Evolutionary conservation across 164 flowering plant species (phyloP).

Genomic region (Piper longum): DNA sequence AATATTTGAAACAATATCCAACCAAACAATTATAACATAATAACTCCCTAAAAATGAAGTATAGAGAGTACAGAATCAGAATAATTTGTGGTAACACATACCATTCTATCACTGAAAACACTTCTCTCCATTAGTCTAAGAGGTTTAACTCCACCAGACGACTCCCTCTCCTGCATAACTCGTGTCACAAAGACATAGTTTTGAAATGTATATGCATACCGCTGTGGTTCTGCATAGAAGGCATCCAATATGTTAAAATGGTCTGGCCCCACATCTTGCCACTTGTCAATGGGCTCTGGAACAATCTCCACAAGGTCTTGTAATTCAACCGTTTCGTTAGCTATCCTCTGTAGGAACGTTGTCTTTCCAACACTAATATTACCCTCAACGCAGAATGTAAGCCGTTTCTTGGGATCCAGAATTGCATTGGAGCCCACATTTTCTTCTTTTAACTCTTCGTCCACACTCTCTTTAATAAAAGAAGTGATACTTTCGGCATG

Average conservation of each 20-base stretch:
- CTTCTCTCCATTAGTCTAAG: constrained; percentile 97
- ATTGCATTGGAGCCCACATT: constrained; percentile 26
- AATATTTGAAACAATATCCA: no score
- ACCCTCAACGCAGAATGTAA: constrained; percentile 95
- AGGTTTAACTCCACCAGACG: constrained; percentile 77
- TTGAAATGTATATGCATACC: constrained; percentile 97
- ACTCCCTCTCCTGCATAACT: constrained; percentile 95
- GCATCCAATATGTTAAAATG: constrained; percentile 92
- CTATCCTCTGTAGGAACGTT: constrained; percentile 91
- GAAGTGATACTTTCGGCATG: constrained; percentile 95
- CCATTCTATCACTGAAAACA: constrained; percentile 96
- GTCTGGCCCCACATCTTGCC: constrained; percentile 96
- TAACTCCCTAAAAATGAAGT: not conserved
- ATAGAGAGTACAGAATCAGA: no score
- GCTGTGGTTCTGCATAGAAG: constrained; percentile 81
- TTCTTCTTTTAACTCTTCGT: constrained; percentile 64
- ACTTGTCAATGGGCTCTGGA: constrained; percentile 88
- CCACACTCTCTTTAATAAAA: constrained; percentile 70
- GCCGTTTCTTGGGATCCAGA: constrained; percentile 35
- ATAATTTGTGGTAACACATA: constrained; percentile 12
- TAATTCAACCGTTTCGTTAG: constrained; percentile 91
- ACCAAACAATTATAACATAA: not conserved
- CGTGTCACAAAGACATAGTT: constrained; percentile 95
- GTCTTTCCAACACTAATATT: constrained; percentile 97
- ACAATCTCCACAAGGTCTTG: constrained; percentile 90